phyloP scores from a whole-genome alignment of 169 alveolate species.

The Cryptosporidium meleagridis region DNA sequence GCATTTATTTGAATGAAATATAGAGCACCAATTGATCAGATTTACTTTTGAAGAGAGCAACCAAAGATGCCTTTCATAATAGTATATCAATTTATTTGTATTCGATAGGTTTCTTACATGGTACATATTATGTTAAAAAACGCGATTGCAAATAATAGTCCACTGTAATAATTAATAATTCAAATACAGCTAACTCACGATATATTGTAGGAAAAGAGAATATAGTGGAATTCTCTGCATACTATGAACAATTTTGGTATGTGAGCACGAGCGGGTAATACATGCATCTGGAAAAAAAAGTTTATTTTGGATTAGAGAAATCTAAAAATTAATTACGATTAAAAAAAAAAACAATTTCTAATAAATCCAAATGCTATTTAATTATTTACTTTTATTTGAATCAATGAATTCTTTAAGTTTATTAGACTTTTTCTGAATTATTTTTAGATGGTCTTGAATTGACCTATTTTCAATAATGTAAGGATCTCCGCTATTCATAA shows the following conservation, averaged over 20 bases:
- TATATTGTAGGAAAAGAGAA: neutral
- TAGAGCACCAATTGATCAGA: neutral
- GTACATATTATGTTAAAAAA: neutral
- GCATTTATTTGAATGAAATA: neutral
- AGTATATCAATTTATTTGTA: neutral
- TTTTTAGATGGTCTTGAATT: slow-evolving; percentile 8
- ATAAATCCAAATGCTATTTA: neutral
- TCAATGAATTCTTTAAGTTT: neutral
- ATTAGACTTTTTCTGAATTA: neutral
- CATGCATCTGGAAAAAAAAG: neutral
- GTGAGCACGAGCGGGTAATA: slow-evolving; percentile 10
- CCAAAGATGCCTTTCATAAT: neutral
- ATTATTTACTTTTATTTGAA: neutral
- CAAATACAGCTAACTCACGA: neutral
- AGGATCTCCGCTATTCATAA: slow-evolving; percentile 28
- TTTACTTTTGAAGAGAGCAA: neutral
- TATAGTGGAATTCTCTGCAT: neutral
- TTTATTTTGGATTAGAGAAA: neutral
- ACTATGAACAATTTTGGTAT: neutral
- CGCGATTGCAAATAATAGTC: neutral
- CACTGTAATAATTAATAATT: neutral
- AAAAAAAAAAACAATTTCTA: no score
- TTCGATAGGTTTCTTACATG: neutral
- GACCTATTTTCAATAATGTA: slow-evolving; percentile 11
- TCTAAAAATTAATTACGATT: no score